Evolutionary conservation across 345 rosid genomes (phyloP).

Genomic region (Sonneratia caseolaris): DNA sequence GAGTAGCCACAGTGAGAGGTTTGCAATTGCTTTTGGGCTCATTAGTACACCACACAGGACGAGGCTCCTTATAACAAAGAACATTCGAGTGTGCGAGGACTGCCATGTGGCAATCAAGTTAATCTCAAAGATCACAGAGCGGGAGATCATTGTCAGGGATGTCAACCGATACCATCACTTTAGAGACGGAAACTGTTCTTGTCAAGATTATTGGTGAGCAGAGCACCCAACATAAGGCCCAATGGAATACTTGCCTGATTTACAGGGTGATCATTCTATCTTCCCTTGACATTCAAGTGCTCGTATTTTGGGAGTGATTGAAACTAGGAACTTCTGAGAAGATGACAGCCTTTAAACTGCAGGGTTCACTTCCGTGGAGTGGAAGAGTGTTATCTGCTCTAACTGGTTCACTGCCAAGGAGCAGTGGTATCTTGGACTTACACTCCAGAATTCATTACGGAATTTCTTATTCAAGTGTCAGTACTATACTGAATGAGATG

Average conservation of each 20-base stretch:
- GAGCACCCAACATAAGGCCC: not conserved
- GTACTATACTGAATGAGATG: not conserved
- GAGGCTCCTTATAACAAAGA: constrained; percentile 27
- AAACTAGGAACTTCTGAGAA: not conserved
- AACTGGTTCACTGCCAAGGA: not conserved
- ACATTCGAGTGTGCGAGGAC: constrained; percentile 32
- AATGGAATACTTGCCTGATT: not conserved
- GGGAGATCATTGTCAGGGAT: constrained; percentile 32
- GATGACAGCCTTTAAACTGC: not conserved
- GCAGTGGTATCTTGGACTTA: too few relatives aligned
- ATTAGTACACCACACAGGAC: constrained; percentile 22
- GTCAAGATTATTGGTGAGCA: constrained; percentile 31
- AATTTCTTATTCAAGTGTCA: not conserved
- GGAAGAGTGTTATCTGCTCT: too few relatives aligned
- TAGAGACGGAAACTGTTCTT: constrained; percentile 25
- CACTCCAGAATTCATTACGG: too few relatives aligned
- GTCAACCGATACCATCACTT: constrained; percentile 35
- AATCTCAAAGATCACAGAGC: constrained; percentile 23
- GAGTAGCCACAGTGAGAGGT: constrained; percentile 28
- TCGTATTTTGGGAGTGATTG: not conserved
- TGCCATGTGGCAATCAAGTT: constrained; percentile 33
- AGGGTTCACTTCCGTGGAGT: not conserved
- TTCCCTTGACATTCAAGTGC: not conserved
- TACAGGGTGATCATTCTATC: not conserved
- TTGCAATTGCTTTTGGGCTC: constrained; percentile 35